phyloP scores from a whole-genome alignment of 805 yeast species.

The Candida koratica region DNA sequence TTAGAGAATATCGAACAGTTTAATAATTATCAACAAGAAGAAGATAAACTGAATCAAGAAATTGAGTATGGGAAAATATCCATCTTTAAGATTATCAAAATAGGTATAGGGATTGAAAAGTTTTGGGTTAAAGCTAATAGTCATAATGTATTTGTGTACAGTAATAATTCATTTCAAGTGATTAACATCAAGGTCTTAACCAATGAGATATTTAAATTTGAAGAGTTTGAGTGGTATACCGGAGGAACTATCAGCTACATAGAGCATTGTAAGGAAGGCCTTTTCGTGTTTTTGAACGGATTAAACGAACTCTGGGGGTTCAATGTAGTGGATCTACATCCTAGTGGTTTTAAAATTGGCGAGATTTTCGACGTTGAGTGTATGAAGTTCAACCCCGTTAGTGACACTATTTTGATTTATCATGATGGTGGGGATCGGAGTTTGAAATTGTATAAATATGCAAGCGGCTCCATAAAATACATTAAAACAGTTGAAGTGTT shows the following conservation, averaged over 20 bases:
- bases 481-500: slow-evolving; percentile 13
- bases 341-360: slow-evolving; percentile 17
- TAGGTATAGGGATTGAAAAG: slow-evolving; percentile 26
- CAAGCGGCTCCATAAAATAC: slow-evolving; percentile 8
- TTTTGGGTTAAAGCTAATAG: slow-evolving; percentile 40
- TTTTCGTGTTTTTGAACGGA: slow-evolving; percentile 24
- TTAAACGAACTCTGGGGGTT: slow-evolving; percentile 8
- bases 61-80: slow-evolving; percentile 27
- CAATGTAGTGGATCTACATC: slow-evolving; percentile 5
- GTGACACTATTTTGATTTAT: slow-evolving; percentile 17
- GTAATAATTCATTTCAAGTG: slow-evolving; percentile 27
- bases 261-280: slow-evolving; percentile 22
- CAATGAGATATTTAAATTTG: slow-evolving; percentile 24
- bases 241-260: slow-evolving; percentile 23
- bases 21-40: slow-evolving; percentile 27
- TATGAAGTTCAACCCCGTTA: slow-evolving; percentile 23
- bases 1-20: slow-evolving; percentile 36
- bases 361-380: slow-evolving; percentile 6
- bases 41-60: slow-evolving; percentile 25
- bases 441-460: slow-evolving; percentile 12
- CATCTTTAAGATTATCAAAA: slow-evolving; percentile 30
- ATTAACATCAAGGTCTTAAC: slow-evolving; percentile 31
- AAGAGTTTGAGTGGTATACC: slow-evolving; percentile 29
- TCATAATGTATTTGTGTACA: slow-evolving; percentile 34
- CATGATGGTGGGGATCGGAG: not conserved